Base-by-base conservation (phyloP, 768 basidiomycete species). In the Dacryopinax spathularia region DNA sequence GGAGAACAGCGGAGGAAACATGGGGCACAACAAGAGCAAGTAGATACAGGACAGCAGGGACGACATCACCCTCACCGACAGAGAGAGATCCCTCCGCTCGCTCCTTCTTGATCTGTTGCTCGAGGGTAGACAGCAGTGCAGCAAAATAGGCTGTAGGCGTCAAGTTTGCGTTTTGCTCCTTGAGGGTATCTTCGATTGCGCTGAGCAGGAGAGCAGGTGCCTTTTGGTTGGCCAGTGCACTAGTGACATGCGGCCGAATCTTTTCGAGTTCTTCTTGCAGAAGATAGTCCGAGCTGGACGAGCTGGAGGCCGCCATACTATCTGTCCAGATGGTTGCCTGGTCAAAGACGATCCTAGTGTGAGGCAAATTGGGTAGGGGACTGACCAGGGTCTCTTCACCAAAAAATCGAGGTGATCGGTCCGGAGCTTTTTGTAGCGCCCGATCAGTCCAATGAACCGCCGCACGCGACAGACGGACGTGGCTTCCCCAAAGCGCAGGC, bases 101-200 rank as follows among this genome's bases (percentile, higher is more conserved):
- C 80, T 85, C 75, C 84, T 68, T 69, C 34, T 62, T 83, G 27
- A 91, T 73, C 12, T 86, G 84, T 64, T 86, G 84, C 69, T 91
- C 88, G 33, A 95, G 80, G 7, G 89, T 88, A 13, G 91, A 91
- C 60, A 91, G 77, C 64, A 95, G 79, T 2, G 89, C 87, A n/a
- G 92, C 90, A 74, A 94, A 96, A 77, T 97, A 98, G 33, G 96
- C 95, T 1, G 91, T 92, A 6, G 94, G 80, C 7, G 87, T 80
- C 37, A 77, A 75, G 62, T 87, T 84, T 7, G 85, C 79, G 65
- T 77, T 77, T 69, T 87, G 85, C 69, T 90, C 88, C 68, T 79
- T 76, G 68, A 86, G 82, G 12, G 75, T 75, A 16, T 84, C 80
- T 74, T 98, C 95, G 68, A 98, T 78, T 1, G 92, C 94, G 63